Evolutionary conservation across 108 stramenopile genomes (phyloP), one percentile per base, ranked within the genome.

Genomic region (Mayamaea pseudoterrestris): DNA sequence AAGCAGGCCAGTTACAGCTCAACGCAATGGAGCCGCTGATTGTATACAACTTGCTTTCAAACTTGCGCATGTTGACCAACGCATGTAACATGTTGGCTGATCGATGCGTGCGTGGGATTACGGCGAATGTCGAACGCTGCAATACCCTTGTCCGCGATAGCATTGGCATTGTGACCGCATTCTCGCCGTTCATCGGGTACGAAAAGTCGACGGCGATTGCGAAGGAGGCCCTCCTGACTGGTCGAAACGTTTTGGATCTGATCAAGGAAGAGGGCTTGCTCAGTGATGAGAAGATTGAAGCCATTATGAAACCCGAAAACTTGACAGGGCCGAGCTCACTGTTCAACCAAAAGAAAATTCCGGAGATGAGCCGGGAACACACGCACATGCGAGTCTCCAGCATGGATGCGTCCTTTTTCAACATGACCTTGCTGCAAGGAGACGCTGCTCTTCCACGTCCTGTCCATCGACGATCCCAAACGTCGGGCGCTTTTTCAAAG

Each of bases 1-100:
- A 66, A 41, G 65, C 76, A 26, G 81, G 81, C 20, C 74, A 76
- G 44, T 74, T 83, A 25, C 75, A 83, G 51, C 62, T 83, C 30
- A 80, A 80, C 59, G 73, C 69, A 16, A 77, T 75, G 68, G 77
- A 80, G 50, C 78, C 80, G 13, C 50, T 82, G 35, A 82, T 82
- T 56, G 61, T 57, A 5, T 47, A 61, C 37, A 73, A 66, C 34
- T 36, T 78, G 1, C 64, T 78, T 12, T 39, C 42, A 8, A 73
- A 67, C 7, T 53, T 71, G 30, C 51, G 74, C 12, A 60, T 82
- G 21, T 28, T 82, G 21, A 74, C 71, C 3, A 76, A 82, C 46
- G 44, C 63, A 28, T 60, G 55, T 45, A 14, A 39, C 4, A 45
- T 60, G 34, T 76, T 82, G 32, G 36, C 80, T 21, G 74, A 75